Percentiles rank a stretch among this genome's conserved stretches.
phyloP scores from a whole-genome alignment of 345 rosid genomes.

The Corchorus olitorius region DNA sequence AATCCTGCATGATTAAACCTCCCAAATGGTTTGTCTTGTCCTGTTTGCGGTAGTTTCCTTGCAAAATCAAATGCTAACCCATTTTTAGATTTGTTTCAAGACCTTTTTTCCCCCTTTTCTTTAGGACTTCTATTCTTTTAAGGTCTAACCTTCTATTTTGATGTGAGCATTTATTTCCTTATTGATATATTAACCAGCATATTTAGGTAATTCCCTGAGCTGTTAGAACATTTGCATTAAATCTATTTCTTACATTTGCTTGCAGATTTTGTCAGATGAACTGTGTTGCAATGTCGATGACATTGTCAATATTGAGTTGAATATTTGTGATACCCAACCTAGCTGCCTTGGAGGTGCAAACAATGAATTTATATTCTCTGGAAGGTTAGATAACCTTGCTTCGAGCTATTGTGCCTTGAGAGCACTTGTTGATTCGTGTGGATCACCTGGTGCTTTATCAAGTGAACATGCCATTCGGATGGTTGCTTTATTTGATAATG shows the following conservation, averaged over 20 bases:
- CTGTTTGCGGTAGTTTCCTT: background rate
- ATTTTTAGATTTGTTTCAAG: background rate
- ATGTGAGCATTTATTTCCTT: background rate
- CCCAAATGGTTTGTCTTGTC: conserved; percentile 10
- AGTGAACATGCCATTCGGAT: conserved; percentile 70
- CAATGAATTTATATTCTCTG: conserved; percentile 89
- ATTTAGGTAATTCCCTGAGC: background rate
- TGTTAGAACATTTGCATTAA: background rate
- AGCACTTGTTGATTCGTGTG: conserved; percentile 83
- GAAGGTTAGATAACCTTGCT: conserved; percentile 95
- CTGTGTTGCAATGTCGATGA: conserved; percentile 63
- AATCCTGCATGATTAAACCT: background rate
- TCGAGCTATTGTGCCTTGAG: conserved; percentile 87
- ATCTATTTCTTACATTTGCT: conserved; percentile 19
- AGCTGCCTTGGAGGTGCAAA: conserved; percentile 97
- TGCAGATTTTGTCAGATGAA: conserved; percentile 76
- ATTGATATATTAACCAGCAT: background rate
- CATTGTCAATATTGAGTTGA: conserved; percentile 80
- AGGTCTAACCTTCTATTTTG: background rate
- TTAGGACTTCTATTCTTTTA: too few species aligned
- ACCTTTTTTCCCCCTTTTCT: background rate
- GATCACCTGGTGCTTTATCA: conserved; percentile 51
- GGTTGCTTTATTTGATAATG: conserved; percentile 95
- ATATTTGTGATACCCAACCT: conserved; percentile 93
- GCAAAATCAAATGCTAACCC: background rate